Evolutionary conservation across 2,329 filamentous ascomycete genomes (phyloP).

Genomic region (Diaporthe sp.): DNA sequence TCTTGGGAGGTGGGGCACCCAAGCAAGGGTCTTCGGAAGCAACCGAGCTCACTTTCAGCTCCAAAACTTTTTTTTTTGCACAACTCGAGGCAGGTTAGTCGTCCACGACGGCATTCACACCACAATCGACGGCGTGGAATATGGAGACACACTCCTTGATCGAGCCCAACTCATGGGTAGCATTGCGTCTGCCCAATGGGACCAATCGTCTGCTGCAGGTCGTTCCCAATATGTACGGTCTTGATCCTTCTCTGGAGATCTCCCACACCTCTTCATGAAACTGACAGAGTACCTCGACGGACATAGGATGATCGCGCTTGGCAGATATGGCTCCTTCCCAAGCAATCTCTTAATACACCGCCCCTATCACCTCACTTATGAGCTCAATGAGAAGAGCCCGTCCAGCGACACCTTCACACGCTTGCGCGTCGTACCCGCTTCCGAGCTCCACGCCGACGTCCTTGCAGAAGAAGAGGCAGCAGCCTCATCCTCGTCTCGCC

Average conservation of each 20-base stretch:
- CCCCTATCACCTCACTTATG: slow-evolving; percentile 92
- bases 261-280: slow-evolving; percentile 35
- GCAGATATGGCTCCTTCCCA: slow-evolving; percentile 93
- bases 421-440: slow-evolving; percentile 83
- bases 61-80: slow-evolving; percentile 27
- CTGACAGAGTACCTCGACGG: slow-evolving; percentile 36
- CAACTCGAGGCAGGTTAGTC: not conserved
- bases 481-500: slow-evolving; percentile 50
- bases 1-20: not conserved
- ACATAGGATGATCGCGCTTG: slow-evolving; percentile 83
- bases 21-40: slow-evolving; percentile 25
- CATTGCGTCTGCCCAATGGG: slow-evolving; percentile 71
- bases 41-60: slow-evolving; percentile 27
- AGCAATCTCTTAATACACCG: slow-evolving; percentile 92
- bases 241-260: not conserved
- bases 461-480: slow-evolving; percentile 61
- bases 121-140: slow-evolving; percentile 3
- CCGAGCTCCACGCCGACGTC: slow-evolving; percentile 87
- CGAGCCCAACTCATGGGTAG: slow-evolving; percentile 73
- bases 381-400: slow-evolving; percentile 80
- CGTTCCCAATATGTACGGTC: slow-evolving; percentile 70
- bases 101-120: not conserved
- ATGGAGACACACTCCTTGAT: slow-evolving; percentile 60
- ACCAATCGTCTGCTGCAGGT: slow-evolving; percentile 70
- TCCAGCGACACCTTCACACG: slow-evolving; percentile 73